Percentiles rank a stretch among this genome's conserved stretches.
phyloP scores from a whole-genome alignment of 345 rosid species.

The Brassica carinata region DNA sequence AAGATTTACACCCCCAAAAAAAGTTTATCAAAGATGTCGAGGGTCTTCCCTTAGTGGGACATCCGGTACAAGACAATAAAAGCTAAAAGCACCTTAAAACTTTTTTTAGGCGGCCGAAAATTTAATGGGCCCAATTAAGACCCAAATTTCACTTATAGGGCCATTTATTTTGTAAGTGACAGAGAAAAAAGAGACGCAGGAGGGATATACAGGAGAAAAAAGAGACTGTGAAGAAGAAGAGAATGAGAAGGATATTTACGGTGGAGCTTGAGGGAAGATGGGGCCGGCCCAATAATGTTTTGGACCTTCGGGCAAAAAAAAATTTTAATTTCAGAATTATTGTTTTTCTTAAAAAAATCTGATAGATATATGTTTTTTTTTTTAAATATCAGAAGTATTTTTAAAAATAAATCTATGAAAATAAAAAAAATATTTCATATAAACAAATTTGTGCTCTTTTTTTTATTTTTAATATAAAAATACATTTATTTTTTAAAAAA shows the following conservation, averaged over 20 bases:
- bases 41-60: background rate
- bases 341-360: too few relatives aligned
- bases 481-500: too few relatives aligned
- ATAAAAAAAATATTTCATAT: too few relatives aligned
- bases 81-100: background rate
- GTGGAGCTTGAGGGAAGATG: slow-evolving; percentile 90
- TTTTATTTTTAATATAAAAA: too few relatives aligned
- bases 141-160: slow-evolving; percentile 12
- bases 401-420: too few relatives aligned
- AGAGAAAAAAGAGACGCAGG: background rate
- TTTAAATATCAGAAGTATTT: too few relatives aligned
- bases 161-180: background rate
- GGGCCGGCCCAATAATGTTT: too few relatives aligned
- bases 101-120: background rate
- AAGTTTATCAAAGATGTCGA: background rate
- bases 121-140: background rate
- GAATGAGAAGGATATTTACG: slow-evolving; percentile 82
- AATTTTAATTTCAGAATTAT: too few relatives aligned
- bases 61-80: background rate
- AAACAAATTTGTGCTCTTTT: too few relatives aligned
- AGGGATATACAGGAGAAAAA: background rate
- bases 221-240: background rate
- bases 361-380: too few relatives aligned
- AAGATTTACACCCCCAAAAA: too few relatives aligned
- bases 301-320: too few relatives aligned